Percentiles rank a stretch among this genome's conserved stretches.
These are phyloP conservation scores for Alternaria brassicae DNA, from an alignment of 2,329 filamentous ascomycete genomes.

Conservation along the genomic window DNA sequence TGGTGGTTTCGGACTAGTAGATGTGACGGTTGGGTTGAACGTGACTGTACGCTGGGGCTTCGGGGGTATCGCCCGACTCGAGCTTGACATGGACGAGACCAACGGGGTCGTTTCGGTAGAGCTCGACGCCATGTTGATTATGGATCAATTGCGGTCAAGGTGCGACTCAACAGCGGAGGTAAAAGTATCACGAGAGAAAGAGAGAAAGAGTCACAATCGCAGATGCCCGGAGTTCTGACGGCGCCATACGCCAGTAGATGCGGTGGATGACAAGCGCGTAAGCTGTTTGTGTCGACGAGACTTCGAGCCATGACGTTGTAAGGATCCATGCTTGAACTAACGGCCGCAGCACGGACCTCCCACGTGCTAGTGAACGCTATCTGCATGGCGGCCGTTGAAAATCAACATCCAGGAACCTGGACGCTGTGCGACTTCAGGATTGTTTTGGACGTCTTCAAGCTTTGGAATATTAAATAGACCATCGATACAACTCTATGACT, in stretches of 20 bases:
- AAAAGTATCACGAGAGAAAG: background rate
- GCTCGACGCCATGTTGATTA: slow-evolving; percentile 42
- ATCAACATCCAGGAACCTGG: slow-evolving; percentile 7
- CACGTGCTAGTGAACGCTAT: slow-evolving; percentile 16
- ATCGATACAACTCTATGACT: too few species aligned
- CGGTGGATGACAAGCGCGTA: slow-evolving; percentile 18
- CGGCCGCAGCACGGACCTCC: slow-evolving; percentile 11
- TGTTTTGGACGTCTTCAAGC: background rate
- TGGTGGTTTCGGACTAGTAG: slow-evolving; percentile 51
- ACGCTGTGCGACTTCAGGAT: background rate
- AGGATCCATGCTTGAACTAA: slow-evolving; percentile 18
- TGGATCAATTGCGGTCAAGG: background rate
- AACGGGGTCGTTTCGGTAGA: slow-evolving; percentile 49
- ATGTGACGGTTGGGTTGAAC: slow-evolving; percentile 71
- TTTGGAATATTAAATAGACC: too few species aligned
- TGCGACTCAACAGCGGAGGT: background rate
- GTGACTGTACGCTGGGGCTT: slow-evolving; percentile 71
- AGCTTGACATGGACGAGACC: slow-evolving; percentile 46
- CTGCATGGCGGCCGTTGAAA: slow-evolving; percentile 14
- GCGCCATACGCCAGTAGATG: slow-evolving; percentile 20
- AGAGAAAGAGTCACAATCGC: slow-evolving; percentile 8
- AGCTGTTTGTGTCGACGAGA: slow-evolving; percentile 20
- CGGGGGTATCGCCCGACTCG: slow-evolving; percentile 30
- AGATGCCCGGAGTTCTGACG: slow-evolving; percentile 9
- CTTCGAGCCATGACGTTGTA: slow-evolving; percentile 24